These are phyloP conservation scores for Alternaria burnsii DNA, from an alignment of 2,329 filamentous ascomycete genomes.

Conservation along the genomic window DNA sequence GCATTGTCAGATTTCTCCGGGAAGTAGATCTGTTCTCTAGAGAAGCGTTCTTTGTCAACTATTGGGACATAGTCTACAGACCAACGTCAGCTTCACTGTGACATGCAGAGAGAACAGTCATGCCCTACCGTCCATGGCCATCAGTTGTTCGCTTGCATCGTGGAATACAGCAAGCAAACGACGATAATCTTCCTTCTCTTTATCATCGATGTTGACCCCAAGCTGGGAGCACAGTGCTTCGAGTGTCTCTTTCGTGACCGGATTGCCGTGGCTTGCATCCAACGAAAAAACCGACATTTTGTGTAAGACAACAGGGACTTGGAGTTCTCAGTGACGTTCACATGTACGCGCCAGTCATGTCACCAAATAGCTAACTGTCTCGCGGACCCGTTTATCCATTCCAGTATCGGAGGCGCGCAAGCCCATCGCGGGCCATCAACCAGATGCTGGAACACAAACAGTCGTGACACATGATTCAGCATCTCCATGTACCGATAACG, in stretches of 20 bases:
- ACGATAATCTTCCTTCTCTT: constrained; percentile 51
- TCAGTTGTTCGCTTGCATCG: constrained; percentile 49
- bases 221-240: constrained; percentile 44
- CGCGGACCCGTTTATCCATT: neutral
- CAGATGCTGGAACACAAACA: neutral
- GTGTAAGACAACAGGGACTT: neutral
- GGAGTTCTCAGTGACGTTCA: neutral
- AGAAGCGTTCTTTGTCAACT: constrained; percentile 47
- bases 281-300: constrained; percentile 53
- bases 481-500: neutral
- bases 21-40: constrained; percentile 42
- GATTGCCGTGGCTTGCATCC: constrained; percentile 41
- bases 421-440: neutral
- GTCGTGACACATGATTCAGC: neutral
- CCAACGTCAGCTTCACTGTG: neutral
- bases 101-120: constrained; percentile 20
- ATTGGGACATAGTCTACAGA: constrained; percentile 42
- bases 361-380: neutral
- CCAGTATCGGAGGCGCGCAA: neutral
- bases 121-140: constrained; percentile 47
- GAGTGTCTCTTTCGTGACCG: constrained; percentile 45
- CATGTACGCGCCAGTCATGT: neutral
- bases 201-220: constrained; percentile 44
- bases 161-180: constrained; percentile 52
- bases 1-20: constrained; percentile 46